A percentile compares a stretch with the other conserved stretches of the same genome.
Evolutionary conservation across 768 basidiomycete genomes (phyloP).

Genomic region (Russula sp.): DNA sequence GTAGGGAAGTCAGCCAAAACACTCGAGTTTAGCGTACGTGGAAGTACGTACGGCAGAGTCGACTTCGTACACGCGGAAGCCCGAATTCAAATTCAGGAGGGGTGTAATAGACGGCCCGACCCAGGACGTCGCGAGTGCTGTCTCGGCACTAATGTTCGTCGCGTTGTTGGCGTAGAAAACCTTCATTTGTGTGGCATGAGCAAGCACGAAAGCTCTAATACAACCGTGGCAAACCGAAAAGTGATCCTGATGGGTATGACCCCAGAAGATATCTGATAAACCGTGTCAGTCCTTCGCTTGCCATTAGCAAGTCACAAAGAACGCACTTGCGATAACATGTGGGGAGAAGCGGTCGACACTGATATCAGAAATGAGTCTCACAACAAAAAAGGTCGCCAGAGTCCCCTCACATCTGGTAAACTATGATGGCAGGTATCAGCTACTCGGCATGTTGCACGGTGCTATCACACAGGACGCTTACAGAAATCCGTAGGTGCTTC

Average conservation of each 20-base stretch:
- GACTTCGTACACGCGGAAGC: conserved; percentile 69
- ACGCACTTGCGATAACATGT: conserved; percentile 68
- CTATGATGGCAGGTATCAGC: conserved; percentile 26
- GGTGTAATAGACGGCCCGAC: conserved; percentile 68
- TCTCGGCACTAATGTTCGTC: conserved; percentile 49
- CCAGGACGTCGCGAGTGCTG: conserved; percentile 52
- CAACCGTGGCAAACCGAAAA: conserved; percentile 41
- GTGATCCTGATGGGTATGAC: conserved; percentile 73
- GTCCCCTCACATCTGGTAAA: conserved; percentile 43
- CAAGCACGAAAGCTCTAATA: background rate
- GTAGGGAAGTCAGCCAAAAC: conserved; percentile 24
- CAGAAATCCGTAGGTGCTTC: conserved; percentile 64
- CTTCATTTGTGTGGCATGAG: conserved; percentile 30
- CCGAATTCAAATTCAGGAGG: conserved; percentile 63
- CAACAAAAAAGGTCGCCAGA: background rate
- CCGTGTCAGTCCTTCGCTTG: conserved; percentile 8
- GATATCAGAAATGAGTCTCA: conserved; percentile 26
- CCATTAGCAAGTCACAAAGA: conserved; percentile 11
- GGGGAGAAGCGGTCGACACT: conserved; percentile 76
- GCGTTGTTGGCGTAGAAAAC: conserved; percentile 71
- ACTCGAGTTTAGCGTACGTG: background rate
- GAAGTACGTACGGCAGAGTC: conserved; percentile 52
- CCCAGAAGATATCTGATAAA: conserved; percentile 62
- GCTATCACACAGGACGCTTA: conserved; percentile 31
- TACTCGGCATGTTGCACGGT: background rate